These are phyloP conservation scores for Artemisia princeps DNA, from an alignment of 140 eudicot species.

Conservation along the genomic window DNA sequence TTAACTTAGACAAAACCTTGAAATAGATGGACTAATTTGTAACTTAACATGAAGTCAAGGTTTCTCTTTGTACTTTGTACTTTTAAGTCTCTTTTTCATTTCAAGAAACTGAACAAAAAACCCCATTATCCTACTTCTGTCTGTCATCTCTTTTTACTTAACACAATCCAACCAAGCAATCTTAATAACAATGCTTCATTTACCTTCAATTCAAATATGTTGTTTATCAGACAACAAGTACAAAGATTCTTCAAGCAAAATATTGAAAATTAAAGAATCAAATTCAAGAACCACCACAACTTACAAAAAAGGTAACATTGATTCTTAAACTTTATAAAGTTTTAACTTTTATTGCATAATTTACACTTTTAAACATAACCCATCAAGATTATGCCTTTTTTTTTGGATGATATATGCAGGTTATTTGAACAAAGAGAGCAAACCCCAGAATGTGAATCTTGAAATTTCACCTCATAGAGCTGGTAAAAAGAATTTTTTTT, in stretches of 20 bases:
- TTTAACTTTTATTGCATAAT: not conserved
- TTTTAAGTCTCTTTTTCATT: not conserved
- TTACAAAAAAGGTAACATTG: slow-evolving; percentile 25
- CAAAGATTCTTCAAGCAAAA: slow-evolving; percentile 23
- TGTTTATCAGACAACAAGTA: slow-evolving; percentile 24
- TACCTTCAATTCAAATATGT: slow-evolving; percentile 25
- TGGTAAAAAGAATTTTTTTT: slow-evolving; percentile 58
- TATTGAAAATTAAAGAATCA: slow-evolving; percentile 24
- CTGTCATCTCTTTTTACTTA: not conserved
- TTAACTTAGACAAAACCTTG: not conserved
- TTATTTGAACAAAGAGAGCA: slow-evolving; percentile 30
- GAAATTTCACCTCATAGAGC: slow-evolving; percentile 96
- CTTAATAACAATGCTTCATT: slow-evolving; percentile 22
- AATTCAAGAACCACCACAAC: slow-evolving; percentile 25
- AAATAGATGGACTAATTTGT: not conserved
- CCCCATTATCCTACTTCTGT: slow-evolving; percentile 16
- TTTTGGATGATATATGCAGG: slow-evolving; percentile 27
- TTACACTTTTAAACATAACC: slow-evolving; percentile 12
- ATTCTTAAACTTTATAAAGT: not conserved
- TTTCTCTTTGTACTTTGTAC: not conserved
- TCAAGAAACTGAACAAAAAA: slow-evolving; percentile 6
- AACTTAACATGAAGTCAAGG: not conserved
- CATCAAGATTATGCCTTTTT: not conserved
- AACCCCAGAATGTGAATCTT: slow-evolving; percentile 50
- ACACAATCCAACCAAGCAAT: slow-evolving; percentile 6